Percentiles rank a stretch among this genome's conserved stretches.
phyloP scores from a whole-genome alignment of 768 basidiomycete species.

The Pleurotus pulmonarius region DNA sequence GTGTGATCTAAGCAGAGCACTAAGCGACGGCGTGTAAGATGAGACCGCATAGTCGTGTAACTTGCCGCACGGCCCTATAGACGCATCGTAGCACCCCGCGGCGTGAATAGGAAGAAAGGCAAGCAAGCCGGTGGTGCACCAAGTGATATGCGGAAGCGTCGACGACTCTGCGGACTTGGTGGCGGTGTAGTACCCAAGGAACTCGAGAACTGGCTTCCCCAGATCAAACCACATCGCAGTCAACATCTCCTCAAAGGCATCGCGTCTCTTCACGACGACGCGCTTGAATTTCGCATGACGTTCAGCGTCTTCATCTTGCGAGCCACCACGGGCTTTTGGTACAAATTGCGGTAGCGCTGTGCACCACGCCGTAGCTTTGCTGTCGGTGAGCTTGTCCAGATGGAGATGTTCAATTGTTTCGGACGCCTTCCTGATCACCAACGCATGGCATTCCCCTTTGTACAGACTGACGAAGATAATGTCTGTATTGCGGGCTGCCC shows the following conservation, averaged over 20 bases:
- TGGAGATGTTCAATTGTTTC: slow-evolving; percentile 10
- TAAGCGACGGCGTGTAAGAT: slow-evolving; percentile 14
- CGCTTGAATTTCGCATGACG: not conserved
- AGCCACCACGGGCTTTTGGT: not conserved
- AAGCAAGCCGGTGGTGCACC: slow-evolving; percentile 14
- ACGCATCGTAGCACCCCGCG: slow-evolving; percentile 11
- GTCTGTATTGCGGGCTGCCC: slow-evolving; percentile 9
- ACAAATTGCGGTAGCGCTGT: not conserved
- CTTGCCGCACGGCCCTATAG: not conserved
- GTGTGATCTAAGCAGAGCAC: not conserved
- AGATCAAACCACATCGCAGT: slow-evolving; percentile 1
- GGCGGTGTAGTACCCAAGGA: slow-evolving; percentile 1
- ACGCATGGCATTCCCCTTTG: slow-evolving; percentile 15
- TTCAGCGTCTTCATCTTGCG: not conserved
- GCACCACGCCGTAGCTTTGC: slow-evolving; percentile 5
- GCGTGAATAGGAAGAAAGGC: slow-evolving; percentile 17
- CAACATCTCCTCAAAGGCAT: slow-evolving; percentile 1
- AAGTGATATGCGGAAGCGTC: slow-evolving; percentile 13
- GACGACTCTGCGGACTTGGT: not conserved
- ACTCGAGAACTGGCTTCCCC: slow-evolving; percentile 7
- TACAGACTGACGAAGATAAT: slow-evolving; percentile 17
- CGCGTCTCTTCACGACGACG: not conserved
- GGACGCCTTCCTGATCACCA: slow-evolving; percentile 10
- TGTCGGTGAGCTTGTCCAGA: slow-evolving; percentile 10
- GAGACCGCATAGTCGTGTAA: slow-evolving; percentile 13